Conservation (phyloP, 2,329 filamentous ascomycete species). For the Clathrospora elynae region DNA sequence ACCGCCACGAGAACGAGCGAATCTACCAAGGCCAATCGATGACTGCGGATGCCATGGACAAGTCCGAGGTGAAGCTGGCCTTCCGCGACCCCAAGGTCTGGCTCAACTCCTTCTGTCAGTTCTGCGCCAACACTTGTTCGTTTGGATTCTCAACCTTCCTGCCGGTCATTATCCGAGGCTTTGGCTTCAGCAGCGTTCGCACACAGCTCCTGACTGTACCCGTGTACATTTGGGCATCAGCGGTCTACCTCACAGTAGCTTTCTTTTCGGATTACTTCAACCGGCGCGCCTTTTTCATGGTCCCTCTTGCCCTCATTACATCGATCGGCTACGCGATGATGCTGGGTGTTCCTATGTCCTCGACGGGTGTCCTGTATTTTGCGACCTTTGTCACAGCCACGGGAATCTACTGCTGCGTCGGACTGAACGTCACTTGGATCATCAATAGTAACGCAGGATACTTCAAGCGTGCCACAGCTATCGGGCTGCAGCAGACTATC, state of each 20-base stretch:
- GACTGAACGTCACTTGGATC: constrained; percentile 60
- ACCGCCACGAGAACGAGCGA: constrained; percentile 54
- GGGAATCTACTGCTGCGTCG: constrained; percentile 60
- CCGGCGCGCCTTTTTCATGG: constrained; percentile 28
- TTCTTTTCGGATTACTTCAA: constrained; percentile 27
- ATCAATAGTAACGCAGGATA: constrained; percentile 54
- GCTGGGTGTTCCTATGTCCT: constrained; percentile 34
- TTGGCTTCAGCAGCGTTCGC: constrained; percentile 26
- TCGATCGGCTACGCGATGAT: constrained; percentile 56
- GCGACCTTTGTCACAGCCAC: constrained; percentile 58
- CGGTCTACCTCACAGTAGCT: constrained; percentile 28
- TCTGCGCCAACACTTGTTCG: constrained; percentile 20
- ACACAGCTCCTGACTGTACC: constrained; percentile 36
- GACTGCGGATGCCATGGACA: constrained; percentile 85
- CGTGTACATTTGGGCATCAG: constrained; percentile 29
- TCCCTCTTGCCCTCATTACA: constrained; percentile 40
- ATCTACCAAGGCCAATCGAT: constrained; percentile 59
- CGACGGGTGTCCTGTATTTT: constrained; percentile 52
- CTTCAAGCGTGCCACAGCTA: constrained; percentile 21
- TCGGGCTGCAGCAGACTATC: constrained; percentile 32
- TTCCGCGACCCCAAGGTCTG: constrained; percentile 63
- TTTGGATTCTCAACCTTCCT: constrained; percentile 29
- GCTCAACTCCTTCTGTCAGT: constrained; percentile 59
- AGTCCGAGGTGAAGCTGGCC: constrained; percentile 83
- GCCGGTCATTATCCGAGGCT: constrained; percentile 31